These are phyloP conservation scores for Bondarzewia mesenterica DNA, from an alignment of 1,284 basidiomycete genomes.

Conservation along the genomic window DNA sequence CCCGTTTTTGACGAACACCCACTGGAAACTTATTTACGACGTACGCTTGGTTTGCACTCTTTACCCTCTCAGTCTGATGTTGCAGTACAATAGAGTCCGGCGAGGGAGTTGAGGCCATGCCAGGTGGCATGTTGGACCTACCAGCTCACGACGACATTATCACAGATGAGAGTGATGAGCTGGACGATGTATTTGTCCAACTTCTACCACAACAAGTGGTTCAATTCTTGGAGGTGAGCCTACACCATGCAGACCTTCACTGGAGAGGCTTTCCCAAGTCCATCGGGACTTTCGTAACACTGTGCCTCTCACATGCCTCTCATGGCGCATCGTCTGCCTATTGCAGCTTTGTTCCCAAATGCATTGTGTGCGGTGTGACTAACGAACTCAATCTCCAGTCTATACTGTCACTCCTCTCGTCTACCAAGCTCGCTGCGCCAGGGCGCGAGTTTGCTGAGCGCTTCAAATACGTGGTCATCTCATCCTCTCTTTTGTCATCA, in stretches of 20 bases:
- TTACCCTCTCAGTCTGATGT: slow-evolving; percentile 6
- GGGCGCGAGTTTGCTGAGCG: slow-evolving; percentile 53
- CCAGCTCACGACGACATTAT: slow-evolving; percentile 12
- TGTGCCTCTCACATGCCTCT: background rate
- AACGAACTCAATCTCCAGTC: slow-evolving; percentile 2
- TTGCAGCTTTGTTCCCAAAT: background rate
- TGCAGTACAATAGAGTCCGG: slow-evolving; percentile 41
- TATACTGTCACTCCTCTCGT: slow-evolving; percentile 6
- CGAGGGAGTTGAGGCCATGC: slow-evolving; percentile 35
- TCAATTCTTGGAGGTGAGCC: slow-evolving; percentile 27
- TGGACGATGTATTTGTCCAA: slow-evolving; percentile 19
- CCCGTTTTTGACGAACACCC: slow-evolving; percentile 72
- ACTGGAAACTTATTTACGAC: slow-evolving; percentile 63
- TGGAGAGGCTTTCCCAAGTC: background rate
- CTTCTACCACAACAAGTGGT: slow-evolving; percentile 29
- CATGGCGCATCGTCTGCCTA: background rate
- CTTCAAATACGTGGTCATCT: slow-evolving; percentile 82
- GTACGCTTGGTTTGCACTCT: slow-evolving; percentile 28
- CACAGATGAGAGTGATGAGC: slow-evolving; percentile 24
- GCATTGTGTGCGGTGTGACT: background rate
- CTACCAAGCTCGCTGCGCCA: slow-evolving; percentile 12
- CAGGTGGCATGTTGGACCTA: slow-evolving; percentile 28
- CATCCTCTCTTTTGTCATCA: slow-evolving; percentile 62
- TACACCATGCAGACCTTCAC: background rate
- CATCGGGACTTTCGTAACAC: background rate